Conservation (phyloP, 2,329 filamentous ascomycete genomes). For the Nannizziopsis arthrosporioides region DNA sequence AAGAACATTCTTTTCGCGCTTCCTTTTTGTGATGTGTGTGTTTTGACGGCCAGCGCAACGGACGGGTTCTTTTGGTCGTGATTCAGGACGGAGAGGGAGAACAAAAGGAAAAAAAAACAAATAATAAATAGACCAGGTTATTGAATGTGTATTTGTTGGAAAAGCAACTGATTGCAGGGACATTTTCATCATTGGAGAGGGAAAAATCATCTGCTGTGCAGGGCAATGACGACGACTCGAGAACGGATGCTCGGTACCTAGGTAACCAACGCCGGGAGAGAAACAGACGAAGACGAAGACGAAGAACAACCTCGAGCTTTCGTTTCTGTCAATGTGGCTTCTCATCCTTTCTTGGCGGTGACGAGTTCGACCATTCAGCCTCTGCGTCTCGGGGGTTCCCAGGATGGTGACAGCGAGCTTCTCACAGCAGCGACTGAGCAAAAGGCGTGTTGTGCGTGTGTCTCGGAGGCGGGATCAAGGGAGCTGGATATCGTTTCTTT, state of each 20-base stretch:
- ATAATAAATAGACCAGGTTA: neutral
- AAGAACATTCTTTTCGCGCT: neutral
- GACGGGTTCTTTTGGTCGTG: no score
- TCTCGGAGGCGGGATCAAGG: neutral
- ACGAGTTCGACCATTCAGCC: no score
- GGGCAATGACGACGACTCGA: conserved; percentile 6
- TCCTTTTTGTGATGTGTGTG: neutral
- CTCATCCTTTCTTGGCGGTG: no score
- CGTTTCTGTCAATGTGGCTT: neutral
- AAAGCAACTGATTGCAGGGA: neutral
- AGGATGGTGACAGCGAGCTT: no score
- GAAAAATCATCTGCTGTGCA: no score
- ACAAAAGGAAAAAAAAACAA: no score
- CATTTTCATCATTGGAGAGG: no score
- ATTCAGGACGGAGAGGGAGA: no score
- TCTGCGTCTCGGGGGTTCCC: no score
- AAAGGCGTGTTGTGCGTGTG: neutral
- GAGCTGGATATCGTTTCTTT: neutral
- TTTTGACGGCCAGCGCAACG: no score
- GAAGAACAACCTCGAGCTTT: neutral
- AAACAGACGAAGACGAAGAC: no score
- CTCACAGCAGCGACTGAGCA: no score
- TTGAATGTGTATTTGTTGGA: neutral
- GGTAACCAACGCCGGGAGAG: neutral
- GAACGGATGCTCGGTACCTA: neutral